A percentile compares a stretch with the other conserved stretches of the same genome.
phyloP scores from a whole-genome alignment of 2,329 filamentous ascomycete genomes.

The Niveomyces coronatus region DNA sequence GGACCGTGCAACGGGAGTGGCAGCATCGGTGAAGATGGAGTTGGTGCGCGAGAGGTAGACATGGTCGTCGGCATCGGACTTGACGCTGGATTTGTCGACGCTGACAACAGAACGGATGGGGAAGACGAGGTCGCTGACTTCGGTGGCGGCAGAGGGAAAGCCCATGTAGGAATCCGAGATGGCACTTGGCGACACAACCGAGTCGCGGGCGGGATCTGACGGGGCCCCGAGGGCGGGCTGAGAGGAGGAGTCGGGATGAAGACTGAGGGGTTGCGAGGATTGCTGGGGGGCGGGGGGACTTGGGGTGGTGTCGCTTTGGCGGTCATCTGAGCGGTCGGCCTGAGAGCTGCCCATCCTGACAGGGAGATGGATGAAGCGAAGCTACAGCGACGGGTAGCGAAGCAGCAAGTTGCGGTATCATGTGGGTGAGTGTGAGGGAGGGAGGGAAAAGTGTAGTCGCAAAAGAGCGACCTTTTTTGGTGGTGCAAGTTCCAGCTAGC shows the following conservation, averaged over 20 bases:
- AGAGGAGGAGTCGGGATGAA: background rate
- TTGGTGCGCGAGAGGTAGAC: conserved; percentile 24
- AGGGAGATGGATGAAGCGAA: background rate
- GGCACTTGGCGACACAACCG: conserved; percentile 1
- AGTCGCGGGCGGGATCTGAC: background rate
- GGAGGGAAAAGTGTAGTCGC: background rate
- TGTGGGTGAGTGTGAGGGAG: background rate
- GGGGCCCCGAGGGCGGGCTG: too few species aligned
- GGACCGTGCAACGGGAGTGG: conserved; percentile 20
- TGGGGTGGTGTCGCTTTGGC: background rate
- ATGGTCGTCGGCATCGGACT: conserved; percentile 31
- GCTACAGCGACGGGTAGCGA: conserved; percentile 5
- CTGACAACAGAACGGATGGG: conserved; percentile 74
- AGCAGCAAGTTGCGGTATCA: background rate
- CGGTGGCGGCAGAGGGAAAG: conserved; percentile 22
- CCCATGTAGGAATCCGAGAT: conserved; percentile 11
- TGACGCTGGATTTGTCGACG: conserved; percentile 44
- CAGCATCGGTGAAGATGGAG: conserved; percentile 23
- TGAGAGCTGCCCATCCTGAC: conserved; percentile 6
- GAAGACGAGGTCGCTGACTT: conserved; percentile 54
- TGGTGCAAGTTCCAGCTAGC: too few species aligned
- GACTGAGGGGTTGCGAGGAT: background rate
- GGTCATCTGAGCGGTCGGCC: conserved; percentile 2
- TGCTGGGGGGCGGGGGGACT: background rate
- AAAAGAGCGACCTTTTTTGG: background rate